Conservation (phyloP, 345 rosid genomes). For the Arabis hirsuta region DNA sequence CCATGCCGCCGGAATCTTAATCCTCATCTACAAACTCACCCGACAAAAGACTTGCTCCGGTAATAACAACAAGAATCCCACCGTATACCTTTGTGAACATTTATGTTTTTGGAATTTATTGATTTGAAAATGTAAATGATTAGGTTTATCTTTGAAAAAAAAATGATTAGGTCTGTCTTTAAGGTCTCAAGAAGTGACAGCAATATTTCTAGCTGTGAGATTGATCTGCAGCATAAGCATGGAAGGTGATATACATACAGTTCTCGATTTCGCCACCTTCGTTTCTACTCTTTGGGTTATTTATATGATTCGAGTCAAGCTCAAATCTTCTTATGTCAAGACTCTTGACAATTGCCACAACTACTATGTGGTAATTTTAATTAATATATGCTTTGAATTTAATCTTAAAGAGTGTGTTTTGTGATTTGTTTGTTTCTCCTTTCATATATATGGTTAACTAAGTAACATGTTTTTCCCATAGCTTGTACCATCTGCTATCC, state of each 20-base stretch:
- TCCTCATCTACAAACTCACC: slow-evolving; percentile 68
- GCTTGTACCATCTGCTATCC: slow-evolving; percentile 66
- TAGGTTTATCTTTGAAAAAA: slow-evolving; percentile 65
- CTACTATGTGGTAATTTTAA: slow-evolving; percentile 55
- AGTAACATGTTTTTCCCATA: slow-evolving; percentile 19
- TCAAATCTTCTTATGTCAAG: slow-evolving; percentile 68
- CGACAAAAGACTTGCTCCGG: slow-evolving; percentile 71
- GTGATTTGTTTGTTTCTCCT: background rate
- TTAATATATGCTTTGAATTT: background rate
- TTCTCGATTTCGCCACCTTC: slow-evolving; percentile 65
- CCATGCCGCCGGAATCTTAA: slow-evolving; percentile 67
- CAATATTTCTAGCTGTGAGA: slow-evolving; percentile 65
- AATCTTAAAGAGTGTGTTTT: background rate
- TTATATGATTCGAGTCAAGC: slow-evolving; percentile 73
- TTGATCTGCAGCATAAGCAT: slow-evolving; percentile 49
- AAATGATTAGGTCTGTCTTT: slow-evolving; percentile 70
- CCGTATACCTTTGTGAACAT: background rate
- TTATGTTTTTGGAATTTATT: slow-evolving; percentile 12
- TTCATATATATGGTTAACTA: slow-evolving; percentile 3
- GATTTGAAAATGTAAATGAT: background rate
- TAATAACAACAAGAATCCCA: slow-evolving; percentile 20
- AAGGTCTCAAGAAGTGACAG: slow-evolving; percentile 76
- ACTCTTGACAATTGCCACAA: slow-evolving; percentile 61
- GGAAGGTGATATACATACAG: slow-evolving; percentile 65
- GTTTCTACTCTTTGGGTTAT: slow-evolving; percentile 68